Evolutionary conservation across 2,329 filamentous ascomycete genomes (phyloP), one percentile per base, ranked within the genome.

Genomic region (Trichoderma oligosporum): DNA sequence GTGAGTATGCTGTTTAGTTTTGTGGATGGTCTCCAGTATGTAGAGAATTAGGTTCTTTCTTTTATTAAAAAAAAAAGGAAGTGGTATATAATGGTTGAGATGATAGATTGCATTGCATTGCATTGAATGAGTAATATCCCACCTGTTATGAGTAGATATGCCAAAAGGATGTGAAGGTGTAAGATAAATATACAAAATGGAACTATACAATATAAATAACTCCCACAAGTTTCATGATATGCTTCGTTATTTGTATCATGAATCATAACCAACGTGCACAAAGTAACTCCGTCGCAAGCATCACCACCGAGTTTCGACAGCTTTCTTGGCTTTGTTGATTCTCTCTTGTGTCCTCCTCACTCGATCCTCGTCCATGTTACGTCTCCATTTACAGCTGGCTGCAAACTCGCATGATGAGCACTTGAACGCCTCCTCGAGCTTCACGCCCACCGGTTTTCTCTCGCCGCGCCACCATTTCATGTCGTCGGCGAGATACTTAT

Each of bases 381-480:
- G 78, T 35, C 92, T 78, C 93, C 93, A 97, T 11, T 81, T 79
- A 69, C 93, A 97, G 2, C 76, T 78, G 2, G 89, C 85, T 0
- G 80, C 83, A 70, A 97, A 97, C 63, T 96, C 91, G 67, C 93
- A 97, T 22, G 80, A 83, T 18, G 84, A 76, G 69, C 93, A 97
- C 70, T 97, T 97, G 73, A 87, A 96, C 0, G 90, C 89, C 64
- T 97, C 92, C 66, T 92, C 86, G 6, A 95, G 80, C 6, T 83
- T 79, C 2, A 97, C 92, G 0, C 93, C 93, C 7, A 79, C 78
- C 0, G 91, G 84, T 48, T 81, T 74, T 14, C 92, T 77, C 64
- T 87, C 78, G 1, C 92, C 93, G 29, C 82, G 83, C 93, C 93
- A 97, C 91, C 91, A 97, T n/a, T 78, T 70, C 81, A 97, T 84